Percentiles rank a stretch among this genome's conserved stretches.
Evolutionary conservation across 305 asterid species (phyloP).

Genomic region (Fraxinus ornus): DNA sequence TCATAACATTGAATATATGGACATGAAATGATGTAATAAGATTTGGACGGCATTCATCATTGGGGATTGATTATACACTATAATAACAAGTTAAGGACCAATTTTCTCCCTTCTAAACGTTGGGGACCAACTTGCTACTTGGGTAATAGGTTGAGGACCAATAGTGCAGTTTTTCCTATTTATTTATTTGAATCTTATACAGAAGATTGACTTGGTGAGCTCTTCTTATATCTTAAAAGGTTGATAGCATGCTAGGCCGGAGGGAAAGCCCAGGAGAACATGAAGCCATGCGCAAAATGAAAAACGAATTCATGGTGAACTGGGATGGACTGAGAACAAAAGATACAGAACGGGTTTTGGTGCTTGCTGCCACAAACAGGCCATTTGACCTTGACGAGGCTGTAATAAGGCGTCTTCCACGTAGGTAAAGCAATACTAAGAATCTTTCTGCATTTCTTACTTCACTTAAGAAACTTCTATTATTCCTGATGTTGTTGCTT

Average conservation of each 20-base stretch:
- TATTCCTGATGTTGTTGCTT: slow-evolving; percentile 8
- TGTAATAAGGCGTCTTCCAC: slow-evolving; percentile 67
- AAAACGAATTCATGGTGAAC: slow-evolving; percentile 64
- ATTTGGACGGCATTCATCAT: background rate
- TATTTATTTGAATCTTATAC: background rate
- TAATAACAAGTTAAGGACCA: background rate
- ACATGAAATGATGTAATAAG: background rate
- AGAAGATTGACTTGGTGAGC: background rate
- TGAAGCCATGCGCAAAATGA: slow-evolving; percentile 70
- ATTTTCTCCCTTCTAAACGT: background rate
- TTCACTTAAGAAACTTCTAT: background rate
- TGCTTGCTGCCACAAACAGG: slow-evolving; percentile 81
- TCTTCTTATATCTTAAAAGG: slow-evolving; percentile 25
- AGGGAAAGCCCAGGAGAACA: slow-evolving; percentile 70
- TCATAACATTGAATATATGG: background rate
- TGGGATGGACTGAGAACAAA: slow-evolving; percentile 80
- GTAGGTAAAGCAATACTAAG: slow-evolving; percentile 37
- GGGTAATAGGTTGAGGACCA: slow-evolving; percentile 1
- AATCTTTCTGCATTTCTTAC: background rate
- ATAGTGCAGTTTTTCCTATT: background rate
- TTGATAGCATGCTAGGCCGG: slow-evolving; percentile 73
- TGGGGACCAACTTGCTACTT: background rate
- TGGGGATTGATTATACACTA: background rate
- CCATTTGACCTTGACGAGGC: slow-evolving; percentile 80
- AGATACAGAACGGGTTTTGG: slow-evolving; percentile 67